These are phyloP conservation scores for Blastocystis sp. DNA, from an alignment of 352 stramenopile species.

Conservation along the genomic window DNA sequence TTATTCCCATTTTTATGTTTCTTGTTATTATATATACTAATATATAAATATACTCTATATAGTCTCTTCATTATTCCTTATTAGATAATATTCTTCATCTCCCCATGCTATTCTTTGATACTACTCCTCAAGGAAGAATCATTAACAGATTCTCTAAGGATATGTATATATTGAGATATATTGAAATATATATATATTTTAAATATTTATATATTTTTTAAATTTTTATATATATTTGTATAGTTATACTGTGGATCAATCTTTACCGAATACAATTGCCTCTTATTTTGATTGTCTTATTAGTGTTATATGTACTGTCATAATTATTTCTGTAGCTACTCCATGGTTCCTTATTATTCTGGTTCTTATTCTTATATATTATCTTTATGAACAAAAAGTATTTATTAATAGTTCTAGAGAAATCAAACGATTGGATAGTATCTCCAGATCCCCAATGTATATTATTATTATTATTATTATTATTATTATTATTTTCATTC, in stretches of 20 bases:
- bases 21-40: constrained; percentile 52
- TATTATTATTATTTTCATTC: too few relatives aligned
- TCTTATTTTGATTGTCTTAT: neutral
- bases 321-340: constrained; percentile 5
- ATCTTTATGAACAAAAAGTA: constrained; percentile 48
- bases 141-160: constrained; percentile 55
- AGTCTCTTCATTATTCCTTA: too few relatives aligned
- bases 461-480: too few relatives aligned
- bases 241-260: neutral
- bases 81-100: too few relatives aligned
- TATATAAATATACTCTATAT: too few relatives aligned
- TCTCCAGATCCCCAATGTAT: constrained; percentile 67
- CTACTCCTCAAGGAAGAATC: constrained; percentile 55
- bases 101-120: constrained; percentile 65
- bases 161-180: too few relatives aligned
- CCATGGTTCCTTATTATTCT: constrained; percentile 38
- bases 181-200: too few relatives aligned
- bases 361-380: constrained; percentile 50
- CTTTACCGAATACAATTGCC: neutral
- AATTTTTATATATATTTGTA: too few relatives aligned
- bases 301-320: neutral
- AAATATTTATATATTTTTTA: too few relatives aligned
- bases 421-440: constrained; percentile 78
- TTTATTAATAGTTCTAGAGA: constrained; percentile 60
- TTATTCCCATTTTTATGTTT: constrained; percentile 49